phyloP scores from a whole-genome alignment of 2,329 filamentous ascomycete genomes.

The Fusarium sp. region DNA sequence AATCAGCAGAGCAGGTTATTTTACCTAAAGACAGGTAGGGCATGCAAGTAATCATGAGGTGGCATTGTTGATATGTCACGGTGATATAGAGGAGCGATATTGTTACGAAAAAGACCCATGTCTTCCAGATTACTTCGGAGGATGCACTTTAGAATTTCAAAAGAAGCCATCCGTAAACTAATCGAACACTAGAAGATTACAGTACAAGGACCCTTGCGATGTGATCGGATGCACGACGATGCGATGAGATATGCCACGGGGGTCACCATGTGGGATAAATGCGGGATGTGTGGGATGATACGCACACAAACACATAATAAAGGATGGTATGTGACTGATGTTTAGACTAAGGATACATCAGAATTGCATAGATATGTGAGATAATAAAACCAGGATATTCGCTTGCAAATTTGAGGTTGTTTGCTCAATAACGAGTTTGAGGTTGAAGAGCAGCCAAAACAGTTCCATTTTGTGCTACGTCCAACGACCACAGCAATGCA shows the following conservation, averaged over 20 bases:
- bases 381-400: neutral
- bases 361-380: neutral
- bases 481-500: neutral
- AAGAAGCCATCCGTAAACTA: constrained; percentile 15
- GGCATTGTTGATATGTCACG: constrained; percentile 20
- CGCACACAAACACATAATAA: constrained; percentile 12
- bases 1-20: constrained; percentile 11
- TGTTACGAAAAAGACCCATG: neutral
- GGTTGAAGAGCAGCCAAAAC: neutral
- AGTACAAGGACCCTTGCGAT: constrained; percentile 30
- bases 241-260: constrained; percentile 39
- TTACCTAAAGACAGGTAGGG: constrained; percentile 4
- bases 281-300: constrained; percentile 36
- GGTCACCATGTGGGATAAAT: constrained; percentile 32
- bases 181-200: neutral
- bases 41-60: constrained; percentile 34
- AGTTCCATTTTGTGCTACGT: neutral
- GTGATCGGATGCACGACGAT: constrained; percentile 31
- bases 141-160: constrained; percentile 8
- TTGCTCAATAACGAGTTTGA: no score
- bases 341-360: neutral
- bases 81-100: neutral
- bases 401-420: no score
- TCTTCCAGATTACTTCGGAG: neutral
- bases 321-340: constrained; percentile 25